phyloP scores from a whole-genome alignment of 2,329 filamentous ascomycete genomes.

The Cyanodermella asteris region DNA sequence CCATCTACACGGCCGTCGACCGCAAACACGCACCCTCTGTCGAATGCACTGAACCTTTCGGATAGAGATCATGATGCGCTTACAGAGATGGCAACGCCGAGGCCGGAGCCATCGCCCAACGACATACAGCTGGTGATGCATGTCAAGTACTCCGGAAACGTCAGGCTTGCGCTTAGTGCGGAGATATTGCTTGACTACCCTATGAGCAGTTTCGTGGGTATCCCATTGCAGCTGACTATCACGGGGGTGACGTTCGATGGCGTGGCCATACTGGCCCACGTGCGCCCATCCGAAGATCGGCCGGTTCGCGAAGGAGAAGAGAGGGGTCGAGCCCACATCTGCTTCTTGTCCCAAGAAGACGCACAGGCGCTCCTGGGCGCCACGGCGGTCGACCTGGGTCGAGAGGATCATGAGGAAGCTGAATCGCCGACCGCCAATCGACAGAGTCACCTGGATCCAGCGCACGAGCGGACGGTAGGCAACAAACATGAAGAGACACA shows the following conservation, averaged over 20 bases:
- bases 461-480: constrained; percentile 11
- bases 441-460: constrained; percentile 2
- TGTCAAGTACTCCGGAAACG: constrained; percentile 70
- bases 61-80: too few relatives aligned
- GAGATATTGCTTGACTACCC: constrained; percentile 95
- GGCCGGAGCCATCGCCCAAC: constrained; percentile 56
- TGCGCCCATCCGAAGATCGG: too few relatives aligned
- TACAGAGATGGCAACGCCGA: too few relatives aligned
- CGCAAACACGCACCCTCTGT: too few relatives aligned
- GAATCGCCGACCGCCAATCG: constrained; percentile 3
- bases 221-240: constrained; percentile 84
- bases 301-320: not conserved
- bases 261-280: constrained; percentile 77
- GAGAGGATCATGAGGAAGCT: constrained; percentile 11
- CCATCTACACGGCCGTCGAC: too few relatives aligned
- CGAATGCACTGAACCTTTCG: too few relatives aligned
- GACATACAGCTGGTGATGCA: constrained; percentile 87
- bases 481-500: too few relatives aligned
- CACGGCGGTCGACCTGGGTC: constrained; percentile 15
- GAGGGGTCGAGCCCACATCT: constrained; percentile 52
- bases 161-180: constrained; percentile 72
- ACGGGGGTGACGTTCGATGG: constrained; percentile 91
- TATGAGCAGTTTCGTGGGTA: constrained; percentile 93
- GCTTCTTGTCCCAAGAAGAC: constrained; percentile 82
- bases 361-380: constrained; percentile 50